Conservation (phyloP, 345 rosid species). For the Mallotus nudiflorus region DNA sequence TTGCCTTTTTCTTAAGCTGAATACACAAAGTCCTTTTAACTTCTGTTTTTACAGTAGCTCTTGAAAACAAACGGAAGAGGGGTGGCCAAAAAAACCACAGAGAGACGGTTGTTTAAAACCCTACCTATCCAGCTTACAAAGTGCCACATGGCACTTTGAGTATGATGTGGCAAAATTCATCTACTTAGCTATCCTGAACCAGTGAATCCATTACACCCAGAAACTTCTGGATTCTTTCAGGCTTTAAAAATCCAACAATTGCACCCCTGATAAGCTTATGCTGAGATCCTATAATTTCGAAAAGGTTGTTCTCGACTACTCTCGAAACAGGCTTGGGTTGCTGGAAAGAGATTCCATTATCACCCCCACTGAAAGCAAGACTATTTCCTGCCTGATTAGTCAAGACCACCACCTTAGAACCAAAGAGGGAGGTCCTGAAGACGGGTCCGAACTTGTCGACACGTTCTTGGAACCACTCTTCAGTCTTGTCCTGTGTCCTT, state of each 20-base stretch:
- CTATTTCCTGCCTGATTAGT: constrained; percentile 25
- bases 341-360: constrained; percentile 21
- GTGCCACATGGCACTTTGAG: too few species aligned
- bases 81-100: too few species aligned
- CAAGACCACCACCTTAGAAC: constrained; percentile 22
- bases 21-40: too few species aligned
- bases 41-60: too few species aligned
- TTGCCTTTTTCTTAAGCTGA: too few species aligned
- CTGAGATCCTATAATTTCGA: constrained; percentile 21
- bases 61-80: too few species aligned
- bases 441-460: constrained; percentile 24
- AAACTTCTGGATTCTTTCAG: constrained; percentile 23
- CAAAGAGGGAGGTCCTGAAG: constrained; percentile 32
- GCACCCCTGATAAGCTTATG: constrained; percentile 31
- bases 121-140: too few species aligned
- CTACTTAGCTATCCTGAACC: too few species aligned
- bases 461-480: constrained; percentile 25
- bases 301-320: constrained; percentile 23
- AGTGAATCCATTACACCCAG: constrained; percentile 21
- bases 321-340: constrained; percentile 17
- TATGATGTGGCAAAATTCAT: too few species aligned
- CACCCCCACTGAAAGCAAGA: constrained; percentile 20
- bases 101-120: too few species aligned
- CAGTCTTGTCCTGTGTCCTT: constrained; percentile 14
- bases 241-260: constrained; percentile 19